Evolutionary conservation across 2,329 filamentous ascomycete species (phyloP).

Genomic region (Calonectria pseudoreteaudii): DNA sequence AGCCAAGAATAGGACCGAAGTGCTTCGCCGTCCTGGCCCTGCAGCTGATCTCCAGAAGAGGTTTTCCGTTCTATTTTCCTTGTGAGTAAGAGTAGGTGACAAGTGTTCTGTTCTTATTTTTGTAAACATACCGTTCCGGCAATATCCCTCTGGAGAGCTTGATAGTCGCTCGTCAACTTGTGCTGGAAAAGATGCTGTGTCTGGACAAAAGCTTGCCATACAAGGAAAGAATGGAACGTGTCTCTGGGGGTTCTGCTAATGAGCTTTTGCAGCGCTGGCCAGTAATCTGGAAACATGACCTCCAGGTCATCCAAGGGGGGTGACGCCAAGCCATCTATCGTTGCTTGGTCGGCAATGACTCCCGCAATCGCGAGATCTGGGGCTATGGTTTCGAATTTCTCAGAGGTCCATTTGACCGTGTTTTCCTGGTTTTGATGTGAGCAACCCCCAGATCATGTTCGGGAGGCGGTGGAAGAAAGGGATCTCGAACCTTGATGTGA

Average conservation of each 20-base stretch:
- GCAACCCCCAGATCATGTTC: no score
- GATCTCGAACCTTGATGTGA: constrained; percentile 6
- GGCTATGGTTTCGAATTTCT: not conserved
- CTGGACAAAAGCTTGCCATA: constrained; percentile 34
- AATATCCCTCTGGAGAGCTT: not conserved
- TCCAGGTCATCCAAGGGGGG: constrained; percentile 19
- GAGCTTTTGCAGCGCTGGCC: constrained; percentile 6
- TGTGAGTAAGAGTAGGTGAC: not conserved
- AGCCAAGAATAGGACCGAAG: constrained; percentile 23
- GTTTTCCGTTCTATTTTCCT: not conserved
- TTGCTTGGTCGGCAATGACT: not conserved
- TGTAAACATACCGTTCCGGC: constrained; percentile 17
- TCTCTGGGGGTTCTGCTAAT: constrained; percentile 10
- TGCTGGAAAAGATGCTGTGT: constrained; percentile 20
- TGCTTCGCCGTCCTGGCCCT: constrained; percentile 5
- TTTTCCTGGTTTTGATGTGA: not conserved
- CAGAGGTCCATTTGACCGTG: not conserved
- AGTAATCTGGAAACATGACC: constrained; percentile 23
- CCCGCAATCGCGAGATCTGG: constrained; percentile 14
- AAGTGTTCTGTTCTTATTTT: no score
- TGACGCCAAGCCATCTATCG: no score
- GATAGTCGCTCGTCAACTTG: not conserved
- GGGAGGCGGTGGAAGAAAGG: not conserved
- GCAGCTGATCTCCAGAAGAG: constrained; percentile 1
- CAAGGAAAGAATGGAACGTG: constrained; percentile 25